Evolutionary conservation across 1,284 basidiomycete genomes (phyloP), one percentile per base, ranked within the genome.

Genomic region (Phylloboletellus chloephorus): DNA sequence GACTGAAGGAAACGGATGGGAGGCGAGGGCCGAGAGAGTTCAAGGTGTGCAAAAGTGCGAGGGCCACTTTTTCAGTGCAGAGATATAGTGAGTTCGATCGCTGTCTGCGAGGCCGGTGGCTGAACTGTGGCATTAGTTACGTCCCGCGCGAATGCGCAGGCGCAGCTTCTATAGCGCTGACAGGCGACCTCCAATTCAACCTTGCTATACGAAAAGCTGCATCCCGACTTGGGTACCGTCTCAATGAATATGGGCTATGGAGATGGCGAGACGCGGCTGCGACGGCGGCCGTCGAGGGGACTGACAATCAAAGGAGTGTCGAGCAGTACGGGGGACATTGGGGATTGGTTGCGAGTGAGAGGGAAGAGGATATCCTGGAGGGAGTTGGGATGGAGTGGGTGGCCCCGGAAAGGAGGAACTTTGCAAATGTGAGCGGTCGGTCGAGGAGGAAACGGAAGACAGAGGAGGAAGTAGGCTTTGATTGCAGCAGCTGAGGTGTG

Each of bases 241-340:
- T 82, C 37, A 73, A 78, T 51, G 74, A 78, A 46, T 71, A 67
- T 48, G 79, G 79, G 7, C 52, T 82, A 5, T 81, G 79, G 79
- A 64, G 56, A 43, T 77, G 74, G 74, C 61, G 11, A 22, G 40
- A 13, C 4, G 36, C 20, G 16, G 10, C 22, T 12, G 12, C 13
- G 22, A 31, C 25, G 3, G 3, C 38, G 7, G 8, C 29, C 0
- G 20, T 9, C 16, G 48, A 47, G 11, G 38, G 36, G 4, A 11
- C 26, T 5, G 35, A 40, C 22, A 40, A 39, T 13, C 42, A 34
- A 30, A 23, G 13, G 26, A 41, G 39, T 15, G 23, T 53, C 6
- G 38, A 53, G 15, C 21, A 48, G 17, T 8, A 50, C 7, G 39
- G 44, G 15, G 59, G 53, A 39, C 39, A 39, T 37, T 60, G 56